Conservation (phyloP, 352 stramenopile species). For the Globisporangium irregulare region DNA sequence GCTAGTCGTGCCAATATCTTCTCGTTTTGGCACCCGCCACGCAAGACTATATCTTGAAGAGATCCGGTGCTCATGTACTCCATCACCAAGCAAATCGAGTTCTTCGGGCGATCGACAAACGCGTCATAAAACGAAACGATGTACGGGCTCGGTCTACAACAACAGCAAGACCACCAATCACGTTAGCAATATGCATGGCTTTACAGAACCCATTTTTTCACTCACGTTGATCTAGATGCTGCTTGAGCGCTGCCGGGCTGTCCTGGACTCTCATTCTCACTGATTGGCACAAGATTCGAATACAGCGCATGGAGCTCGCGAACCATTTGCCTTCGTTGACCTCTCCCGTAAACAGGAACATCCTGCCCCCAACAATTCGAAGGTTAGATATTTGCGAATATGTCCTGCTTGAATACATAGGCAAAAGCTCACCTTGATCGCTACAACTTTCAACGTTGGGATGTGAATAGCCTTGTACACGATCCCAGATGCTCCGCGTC, state of each 20-base stretch:
- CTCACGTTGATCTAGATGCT: slow-evolving; percentile 32
- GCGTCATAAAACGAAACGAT: slow-evolving; percentile 92
- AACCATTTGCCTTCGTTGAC: slow-evolving; percentile 88
- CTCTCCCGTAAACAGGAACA: slow-evolving; percentile 80
- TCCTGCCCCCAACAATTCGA: slow-evolving; percentile 34
- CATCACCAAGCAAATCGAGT: slow-evolving; percentile 90
- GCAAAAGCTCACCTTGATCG: slow-evolving; percentile 66
- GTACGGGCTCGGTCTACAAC: slow-evolving; percentile 69
- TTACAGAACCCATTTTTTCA: background rate
- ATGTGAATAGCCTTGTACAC: slow-evolving; percentile 92
- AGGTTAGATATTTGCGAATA: background rate
- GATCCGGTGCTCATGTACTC: slow-evolving; percentile 93
- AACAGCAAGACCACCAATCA: background rate
- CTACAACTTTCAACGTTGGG: slow-evolving; percentile 87
- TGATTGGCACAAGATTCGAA: slow-evolving; percentile 85
- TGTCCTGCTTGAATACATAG: background rate
- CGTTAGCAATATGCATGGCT: background rate
- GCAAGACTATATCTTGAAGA: slow-evolving; percentile 87
- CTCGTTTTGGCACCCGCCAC: slow-evolving; percentile 80
- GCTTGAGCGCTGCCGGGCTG: slow-evolving; percentile 19
- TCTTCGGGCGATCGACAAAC: slow-evolving; percentile 88
- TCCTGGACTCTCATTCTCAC: slow-evolving; percentile 29
- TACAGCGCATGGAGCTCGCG: slow-evolving; percentile 88
- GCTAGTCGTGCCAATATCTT: slow-evolving; percentile 74
- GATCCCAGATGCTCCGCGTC: slow-evolving; percentile 75